Percentiles rank a stretch among this genome's conserved stretches.
phyloP scores from a whole-genome alignment of 306 rosid species.

The Rosa multiflora region DNA sequence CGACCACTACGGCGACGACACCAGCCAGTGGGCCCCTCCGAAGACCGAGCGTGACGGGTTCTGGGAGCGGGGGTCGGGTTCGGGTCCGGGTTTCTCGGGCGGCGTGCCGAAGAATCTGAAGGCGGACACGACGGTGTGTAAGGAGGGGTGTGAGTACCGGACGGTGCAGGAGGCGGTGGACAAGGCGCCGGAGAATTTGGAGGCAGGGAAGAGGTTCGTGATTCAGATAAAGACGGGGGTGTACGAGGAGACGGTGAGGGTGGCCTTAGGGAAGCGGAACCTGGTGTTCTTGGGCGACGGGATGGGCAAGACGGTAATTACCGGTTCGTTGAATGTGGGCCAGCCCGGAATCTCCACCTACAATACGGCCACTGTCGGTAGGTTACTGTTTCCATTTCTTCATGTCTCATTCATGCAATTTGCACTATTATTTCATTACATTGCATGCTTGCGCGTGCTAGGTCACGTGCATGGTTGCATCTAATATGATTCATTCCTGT shows the following conservation, averaged over 20 bases:
- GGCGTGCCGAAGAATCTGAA: conserved; percentile 45
- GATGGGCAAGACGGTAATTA: conserved; percentile 71
- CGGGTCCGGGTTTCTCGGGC: conserved; percentile 5
- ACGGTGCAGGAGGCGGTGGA: conserved; percentile 80
- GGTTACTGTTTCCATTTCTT: not conserved
- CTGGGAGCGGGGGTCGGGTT: conserved; percentile 48
- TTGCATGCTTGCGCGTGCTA: not conserved
- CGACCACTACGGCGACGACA: conserved; percentile 51
- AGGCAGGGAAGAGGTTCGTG: conserved; percentile 44
- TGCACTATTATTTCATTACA: no score
- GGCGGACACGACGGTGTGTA: conserved; percentile 66
- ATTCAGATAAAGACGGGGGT: conserved; percentile 65
- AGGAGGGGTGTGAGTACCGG: conserved; percentile 35
- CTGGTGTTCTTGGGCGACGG: conserved; percentile 82
- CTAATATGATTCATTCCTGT: no score
- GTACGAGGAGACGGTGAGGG: conserved; percentile 74
- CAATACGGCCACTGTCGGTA: conserved; percentile 76
- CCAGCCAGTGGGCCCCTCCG: conserved; percentile 53
- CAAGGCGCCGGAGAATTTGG: conserved; percentile 45
- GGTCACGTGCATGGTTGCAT: not conserved
- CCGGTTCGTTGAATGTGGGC: conserved; percentile 56
- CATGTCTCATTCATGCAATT: not conserved
- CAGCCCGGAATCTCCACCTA: conserved; percentile 61
- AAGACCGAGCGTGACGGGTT: conserved; percentile 72
- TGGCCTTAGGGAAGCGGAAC: conserved; percentile 60